Evolutionary conservation across 306 rosid genomes (phyloP), one percentile per base, ranked within the genome.

Genomic region (Gillenia trifoliata): DNA sequence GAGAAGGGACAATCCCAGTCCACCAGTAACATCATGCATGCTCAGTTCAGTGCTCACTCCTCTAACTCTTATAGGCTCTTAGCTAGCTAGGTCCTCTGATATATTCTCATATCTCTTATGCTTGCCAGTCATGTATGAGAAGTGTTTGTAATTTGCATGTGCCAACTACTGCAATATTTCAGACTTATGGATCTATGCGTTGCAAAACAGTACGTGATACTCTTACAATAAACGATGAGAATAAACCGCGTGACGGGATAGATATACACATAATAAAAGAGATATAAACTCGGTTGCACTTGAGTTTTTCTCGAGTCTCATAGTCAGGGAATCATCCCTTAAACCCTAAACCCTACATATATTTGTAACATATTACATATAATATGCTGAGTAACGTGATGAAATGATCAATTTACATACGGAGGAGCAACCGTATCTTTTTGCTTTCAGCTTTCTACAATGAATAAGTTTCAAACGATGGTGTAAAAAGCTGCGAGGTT

Each of bases 1-100:
- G 49, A 73, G 16, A 59, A 45, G 66, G 71, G 75, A 73, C 78
- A 79, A 49, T 47, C 33, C 63, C 43, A 5, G 64, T 56, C 70
- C 78, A 26, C 30, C 29, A 20, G 40, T 19, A 40, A 60, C 43
- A 64, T 72, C 67, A 72, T 40, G 30, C 57, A 26, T 41, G 26
- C 8, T 34, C 66, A 23, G 41, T 36, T 15, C 50, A 15, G 19
- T 15, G 50, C 5, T 45, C 50, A 13, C 31, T 59, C 19, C 9
- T 59, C 64, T 20, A 19, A 20, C 26, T 22, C 12, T 9, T 55
- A 12, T 45, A 45, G 26, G 26, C 26, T 45, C 52, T 47, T 45
- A 45, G 52, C 20, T 15, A 45, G 52, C 41, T 36, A 36, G 52
- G 7, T 45, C 52, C 20, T 1, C 2, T 45, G 20, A 13, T 45